These are phyloP conservation scores for Hymenoscyphus repandus DNA, from an alignment of 2,329 filamentous ascomycete genomes.

Conservation along the genomic window DNA sequence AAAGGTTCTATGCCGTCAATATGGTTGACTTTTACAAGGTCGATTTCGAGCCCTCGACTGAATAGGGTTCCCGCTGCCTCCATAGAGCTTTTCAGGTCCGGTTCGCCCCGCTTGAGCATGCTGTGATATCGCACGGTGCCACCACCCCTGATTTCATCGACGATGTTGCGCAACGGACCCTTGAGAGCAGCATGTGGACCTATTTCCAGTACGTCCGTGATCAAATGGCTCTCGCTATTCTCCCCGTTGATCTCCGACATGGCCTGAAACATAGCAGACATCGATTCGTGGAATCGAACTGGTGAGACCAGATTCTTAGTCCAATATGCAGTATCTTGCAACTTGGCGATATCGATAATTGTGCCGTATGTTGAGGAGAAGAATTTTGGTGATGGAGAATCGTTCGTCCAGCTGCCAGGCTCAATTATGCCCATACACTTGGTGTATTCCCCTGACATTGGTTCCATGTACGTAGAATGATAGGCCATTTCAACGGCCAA, in stretches of 20 bases:
- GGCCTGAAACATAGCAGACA: not conserved
- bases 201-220: not conserved
- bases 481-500: not conserved
- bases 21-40: not conserved
- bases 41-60: not conserved
- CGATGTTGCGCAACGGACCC: not conserved
- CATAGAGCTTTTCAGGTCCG: not conserved
- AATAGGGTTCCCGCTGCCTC: not conserved
- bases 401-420: not conserved
- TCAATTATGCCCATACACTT: not conserved
- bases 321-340: not conserved
- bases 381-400: not conserved
- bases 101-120: not conserved
- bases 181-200: not conserved
- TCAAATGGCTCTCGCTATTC: not conserved
- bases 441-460: not conserved
- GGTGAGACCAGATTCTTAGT: not conserved
- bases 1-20: not conserved
- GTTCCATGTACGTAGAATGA: not conserved
- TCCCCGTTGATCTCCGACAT: not conserved
- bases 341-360: not conserved
- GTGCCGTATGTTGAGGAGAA: not conserved
- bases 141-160: too few relatives aligned
- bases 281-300: not conserved
- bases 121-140: not conserved